phyloP scores from a whole-genome alignment of 2,329 filamentous ascomycete genomes.

The Mycosphaerella arachidis region DNA sequence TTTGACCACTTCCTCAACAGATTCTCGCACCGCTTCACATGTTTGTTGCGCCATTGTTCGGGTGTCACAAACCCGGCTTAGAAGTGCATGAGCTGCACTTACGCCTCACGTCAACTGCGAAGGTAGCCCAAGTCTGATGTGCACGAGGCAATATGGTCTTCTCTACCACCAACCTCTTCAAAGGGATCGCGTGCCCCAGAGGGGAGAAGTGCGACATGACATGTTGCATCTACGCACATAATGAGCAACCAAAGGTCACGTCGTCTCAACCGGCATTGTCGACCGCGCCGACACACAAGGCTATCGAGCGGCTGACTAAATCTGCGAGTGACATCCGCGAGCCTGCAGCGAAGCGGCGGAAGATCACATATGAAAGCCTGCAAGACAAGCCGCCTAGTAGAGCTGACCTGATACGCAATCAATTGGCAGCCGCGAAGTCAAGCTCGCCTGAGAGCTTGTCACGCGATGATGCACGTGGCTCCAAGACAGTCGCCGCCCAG shows the following conservation, averaged over 20 bases:
- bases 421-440: constrained; percentile 18
- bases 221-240: constrained; percentile 57
- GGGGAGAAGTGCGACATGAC: constrained; percentile 48
- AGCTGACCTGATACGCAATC: constrained; percentile 26
- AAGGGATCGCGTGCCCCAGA: constrained; percentile 50
- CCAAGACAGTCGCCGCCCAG: neutral
- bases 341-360: constrained; percentile 27
- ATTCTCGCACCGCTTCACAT: neutral
- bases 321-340: constrained; percentile 8
- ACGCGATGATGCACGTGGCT: constrained; percentile 3
- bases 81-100: neutral
- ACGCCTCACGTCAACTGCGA: neutral
- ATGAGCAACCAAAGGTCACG: constrained; percentile 18
- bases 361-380: constrained; percentile 27
- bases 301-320: neutral
- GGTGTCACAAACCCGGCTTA: neutral
- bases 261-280: neutral
- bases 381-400: constrained; percentile 29
- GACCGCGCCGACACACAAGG: neutral
- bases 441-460: constrained; percentile 7
- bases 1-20: neutral
- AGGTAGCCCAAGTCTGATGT: neutral
- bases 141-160: constrained; percentile 45
- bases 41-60: neutral
- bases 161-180: constrained; percentile 52